Base-by-base conservation (phyloP, 2,329 filamentous ascomycete species). In the Peltaster fructicola region DNA sequence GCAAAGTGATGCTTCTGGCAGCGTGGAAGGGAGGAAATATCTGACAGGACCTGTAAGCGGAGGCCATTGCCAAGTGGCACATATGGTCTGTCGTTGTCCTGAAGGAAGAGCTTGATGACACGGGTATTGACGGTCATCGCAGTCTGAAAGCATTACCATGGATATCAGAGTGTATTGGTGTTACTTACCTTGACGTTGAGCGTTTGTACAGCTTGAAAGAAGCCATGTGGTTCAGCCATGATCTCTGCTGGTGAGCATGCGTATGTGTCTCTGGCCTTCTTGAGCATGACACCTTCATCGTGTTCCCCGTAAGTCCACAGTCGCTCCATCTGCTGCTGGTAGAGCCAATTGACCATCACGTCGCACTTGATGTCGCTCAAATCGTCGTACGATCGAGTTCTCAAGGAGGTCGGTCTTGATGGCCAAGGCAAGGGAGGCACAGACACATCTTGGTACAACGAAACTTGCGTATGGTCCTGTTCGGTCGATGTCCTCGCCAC, bases 71-170 rank as follows among this genome's bases (percentile, higher is more conserved):
- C 47, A 9, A 76, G 51, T 7, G 71, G 67, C 7, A 76, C 64
- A 34, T 63, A 70, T 9, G 63, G 52, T 12, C 53, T 35, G 12
- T 58, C 52, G 22, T 53, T 58, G 23, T 56, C 50, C 29, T 60
- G 51, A 5, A 74, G 51, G 33, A 76, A 61, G 14, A 70, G 56
- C 34, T 65, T 63, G 39, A 75, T 69, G 19, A 74, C 62, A 30
- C 61, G 57, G 3, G 70, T 75, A 41, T 67, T 72, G 34, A 75
- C 57, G 3, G 72, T 77, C 62, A 76, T 72, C 24, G 70, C 70
- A 38, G 62, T 68, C 65, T 2, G 8, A 12, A 14, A 2, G 21
- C 3, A 13, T 31, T 10, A 22, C 10, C 15, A 15, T 4, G 15
- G 8, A 19, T 16, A 7, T 10, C 22, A 7, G n/a, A 13, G 8